A percentile compares a stretch with the other conserved stretches of the same genome.
These are phyloP conservation scores for Poa annua DNA, from an alignment of 176 grass and related monocot genomes.

Conservation along the genomic window DNA sequence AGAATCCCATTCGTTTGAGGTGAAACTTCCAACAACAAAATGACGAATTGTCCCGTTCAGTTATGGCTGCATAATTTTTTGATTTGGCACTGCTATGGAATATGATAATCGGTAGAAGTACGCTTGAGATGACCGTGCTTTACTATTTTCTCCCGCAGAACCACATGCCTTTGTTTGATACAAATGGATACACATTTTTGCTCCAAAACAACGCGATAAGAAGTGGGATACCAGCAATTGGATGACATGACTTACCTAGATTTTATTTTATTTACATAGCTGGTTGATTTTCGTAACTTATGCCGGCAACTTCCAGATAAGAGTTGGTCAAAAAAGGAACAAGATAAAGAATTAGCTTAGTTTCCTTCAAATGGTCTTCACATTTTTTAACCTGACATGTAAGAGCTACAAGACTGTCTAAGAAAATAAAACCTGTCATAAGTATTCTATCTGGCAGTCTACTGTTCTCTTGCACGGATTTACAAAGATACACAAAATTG, in stretches of 20 bases:
- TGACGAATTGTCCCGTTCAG: not conserved
- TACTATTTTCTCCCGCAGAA: too few relatives aligned
- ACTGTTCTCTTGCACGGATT: constrained; percentile 9
- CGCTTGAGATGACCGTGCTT: not conserved
- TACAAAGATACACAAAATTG: constrained; percentile 42
- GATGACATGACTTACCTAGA: not conserved
- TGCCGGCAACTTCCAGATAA: not conserved
- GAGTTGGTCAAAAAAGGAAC: not conserved
- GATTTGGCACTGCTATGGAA: not conserved
- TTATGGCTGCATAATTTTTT: not conserved
- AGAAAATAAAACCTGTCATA: constrained; percentile 16
- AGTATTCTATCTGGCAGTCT: constrained; percentile 23
- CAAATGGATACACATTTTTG: not conserved
- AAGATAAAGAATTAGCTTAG: not conserved
- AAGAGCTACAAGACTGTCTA: constrained; percentile 12
- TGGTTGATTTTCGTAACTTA: not conserved
- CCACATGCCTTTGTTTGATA: too few relatives aligned
- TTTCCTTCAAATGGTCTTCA: constrained; percentile 31
- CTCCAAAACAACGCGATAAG: not conserved
- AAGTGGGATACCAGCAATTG: not conserved
- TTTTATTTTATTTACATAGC: not conserved
- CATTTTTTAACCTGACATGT: not conserved
- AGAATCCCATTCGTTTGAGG: not conserved
- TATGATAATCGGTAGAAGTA: not conserved
- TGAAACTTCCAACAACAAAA: not conserved